A percentile compares a stretch with the other conserved stretches of the same genome.
Evolutionary conservation across 2,329 filamentous ascomycete species (phyloP).

Genomic region (Bipolaris oryzae): DNA sequence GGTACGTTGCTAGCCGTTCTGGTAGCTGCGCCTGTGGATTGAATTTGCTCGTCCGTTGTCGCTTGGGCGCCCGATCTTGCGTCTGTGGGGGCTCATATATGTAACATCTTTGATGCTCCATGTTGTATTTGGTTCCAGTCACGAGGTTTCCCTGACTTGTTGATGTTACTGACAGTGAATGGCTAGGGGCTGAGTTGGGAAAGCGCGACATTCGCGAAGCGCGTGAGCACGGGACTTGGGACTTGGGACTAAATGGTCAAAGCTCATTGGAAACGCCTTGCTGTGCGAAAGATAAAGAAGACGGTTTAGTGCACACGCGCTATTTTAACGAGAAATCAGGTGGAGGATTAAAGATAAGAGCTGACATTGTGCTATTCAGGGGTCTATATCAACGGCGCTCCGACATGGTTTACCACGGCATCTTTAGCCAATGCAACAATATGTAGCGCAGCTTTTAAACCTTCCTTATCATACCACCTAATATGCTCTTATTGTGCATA

Average conservation of each 20-base stretch:
- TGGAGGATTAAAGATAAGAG: background rate
- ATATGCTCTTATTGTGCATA: background rate
- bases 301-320: too few species aligned
- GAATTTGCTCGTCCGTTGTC: constrained; percentile 45
- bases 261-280: background rate
- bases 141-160: background rate
- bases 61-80: constrained; percentile 49
- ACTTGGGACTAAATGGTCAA: constrained; percentile 11
- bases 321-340: too few species aligned
- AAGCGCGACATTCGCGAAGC: constrained; percentile 28
- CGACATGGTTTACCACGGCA: background rate
- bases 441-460: background rate
- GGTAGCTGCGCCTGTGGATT: constrained; percentile 31
- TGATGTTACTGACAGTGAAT: constrained; percentile 9
- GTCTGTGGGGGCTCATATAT: constrained; percentile 49
- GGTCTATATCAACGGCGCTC: background rate
- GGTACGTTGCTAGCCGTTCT: constrained; percentile 65
- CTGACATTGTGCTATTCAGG: background rate
- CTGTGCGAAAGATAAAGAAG: too few species aligned
- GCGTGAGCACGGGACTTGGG: constrained; percentile 39
- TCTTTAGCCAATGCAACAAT: background rate
- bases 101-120: constrained; percentile 59
- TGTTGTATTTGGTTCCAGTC: constrained; percentile 23
- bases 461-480: background rate
- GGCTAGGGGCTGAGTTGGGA: constrained; percentile 18